A percentile compares a stretch with the other conserved stretches of the same genome.
Evolutionary conservation across 2,329 filamentous ascomycete species (phyloP).

Genomic region (Daldinia sp.): DNA sequence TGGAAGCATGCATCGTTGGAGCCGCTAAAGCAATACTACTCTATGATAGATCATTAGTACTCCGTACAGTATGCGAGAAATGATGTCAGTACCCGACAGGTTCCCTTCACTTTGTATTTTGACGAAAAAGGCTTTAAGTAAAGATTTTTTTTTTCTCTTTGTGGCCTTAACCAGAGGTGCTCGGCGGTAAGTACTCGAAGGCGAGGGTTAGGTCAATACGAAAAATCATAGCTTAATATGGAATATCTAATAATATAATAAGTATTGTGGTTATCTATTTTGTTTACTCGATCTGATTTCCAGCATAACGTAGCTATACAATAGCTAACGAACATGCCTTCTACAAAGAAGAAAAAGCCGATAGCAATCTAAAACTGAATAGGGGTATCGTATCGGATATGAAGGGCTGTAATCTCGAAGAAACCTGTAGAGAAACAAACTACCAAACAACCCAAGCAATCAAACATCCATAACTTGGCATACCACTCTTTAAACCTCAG

Average conservation of each 20-base stretch:
- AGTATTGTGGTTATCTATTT: not conserved
- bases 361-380: conserved; percentile 28
- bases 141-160: not conserved
- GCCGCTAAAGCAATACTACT: conserved; percentile 32
- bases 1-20: conserved; percentile 30
- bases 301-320: not conserved
- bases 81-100: conserved; percentile 36
- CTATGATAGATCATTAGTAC: conserved; percentile 9
- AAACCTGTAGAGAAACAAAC: conserved; percentile 23
- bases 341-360: conserved; percentile 17
- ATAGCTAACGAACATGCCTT: conserved; percentile 14
- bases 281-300: conserved; percentile 18
- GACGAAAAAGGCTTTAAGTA: not conserved
- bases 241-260: not conserved
- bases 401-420: conserved; percentile 32
- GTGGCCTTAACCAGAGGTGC: not conserved
- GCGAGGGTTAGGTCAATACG: not conserved
- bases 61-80: conserved; percentile 22
- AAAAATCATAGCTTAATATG: not conserved
- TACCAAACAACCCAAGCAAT: conserved; percentile 31
- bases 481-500: conserved; percentile 61
- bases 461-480: conserved; percentile 4
- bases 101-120: not conserved
- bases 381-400: conserved; percentile 42
- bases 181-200: not conserved